Evolutionary conservation across 148 eudicot species (phyloP).

Genomic region (Suaeda aralocaspica): DNA sequence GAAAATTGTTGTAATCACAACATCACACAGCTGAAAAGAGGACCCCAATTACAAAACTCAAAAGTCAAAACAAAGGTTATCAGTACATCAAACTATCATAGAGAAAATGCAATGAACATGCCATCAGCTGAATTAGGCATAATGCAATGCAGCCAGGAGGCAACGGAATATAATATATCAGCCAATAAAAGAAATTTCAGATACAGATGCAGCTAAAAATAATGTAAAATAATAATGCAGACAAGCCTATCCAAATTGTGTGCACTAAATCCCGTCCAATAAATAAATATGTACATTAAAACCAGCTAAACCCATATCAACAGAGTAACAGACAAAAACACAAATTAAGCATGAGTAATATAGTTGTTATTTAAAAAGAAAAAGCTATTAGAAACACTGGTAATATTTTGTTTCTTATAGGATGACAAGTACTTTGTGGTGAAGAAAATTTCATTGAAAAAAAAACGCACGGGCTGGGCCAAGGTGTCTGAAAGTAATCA

Average conservation of each 20-base stretch:
- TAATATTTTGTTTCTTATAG: too few relatives aligned
- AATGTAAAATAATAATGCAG: background rate
- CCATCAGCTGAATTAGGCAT: background rate
- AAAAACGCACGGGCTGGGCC: too few relatives aligned
- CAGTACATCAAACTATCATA: background rate
- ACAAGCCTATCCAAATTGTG: background rate
- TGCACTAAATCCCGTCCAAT: too few relatives aligned
- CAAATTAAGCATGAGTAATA: too few relatives aligned
- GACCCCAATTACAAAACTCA: background rate
- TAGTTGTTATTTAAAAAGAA: too few relatives aligned
- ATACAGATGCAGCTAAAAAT: background rate
- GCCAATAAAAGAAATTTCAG: background rate
- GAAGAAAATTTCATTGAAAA: too few relatives aligned
- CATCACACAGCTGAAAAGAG: background rate
- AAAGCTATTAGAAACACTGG: too few relatives aligned
- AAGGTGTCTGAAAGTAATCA: too few relatives aligned
- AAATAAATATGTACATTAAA: background rate
- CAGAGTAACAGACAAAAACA: background rate
- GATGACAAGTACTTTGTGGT: too few relatives aligned
- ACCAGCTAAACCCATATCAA: background rate
- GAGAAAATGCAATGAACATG: constrained; percentile 1
- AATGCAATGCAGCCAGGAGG: too few relatives aligned
- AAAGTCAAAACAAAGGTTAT: background rate
- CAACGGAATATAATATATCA: background rate
- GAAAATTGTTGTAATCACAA: background rate